Evolutionary conservation across 495 filamentous ascomycete species (phyloP).

Genomic region (Bombardia bombarda): DNA sequence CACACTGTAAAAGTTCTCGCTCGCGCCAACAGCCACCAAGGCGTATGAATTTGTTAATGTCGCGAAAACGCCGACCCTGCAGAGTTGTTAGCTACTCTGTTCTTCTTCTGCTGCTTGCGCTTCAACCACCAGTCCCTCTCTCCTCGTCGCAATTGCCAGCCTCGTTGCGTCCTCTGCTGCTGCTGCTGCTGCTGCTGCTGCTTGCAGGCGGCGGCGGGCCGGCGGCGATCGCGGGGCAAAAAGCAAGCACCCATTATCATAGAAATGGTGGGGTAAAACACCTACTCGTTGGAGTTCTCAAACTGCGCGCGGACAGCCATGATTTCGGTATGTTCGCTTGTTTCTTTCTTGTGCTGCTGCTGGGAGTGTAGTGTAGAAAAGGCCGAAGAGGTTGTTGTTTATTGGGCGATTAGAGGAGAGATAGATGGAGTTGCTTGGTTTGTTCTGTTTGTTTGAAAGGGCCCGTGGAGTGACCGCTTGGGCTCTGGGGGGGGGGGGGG

Average conservation of each 20-base stretch:
- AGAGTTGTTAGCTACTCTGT: no score
- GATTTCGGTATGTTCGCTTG: conserved; percentile 12
- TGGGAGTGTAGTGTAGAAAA: conserved; percentile 3
- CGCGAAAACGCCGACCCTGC: conserved; percentile 89
- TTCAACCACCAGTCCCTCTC: no score
- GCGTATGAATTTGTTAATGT: conserved; percentile 95
- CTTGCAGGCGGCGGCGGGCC: no score
- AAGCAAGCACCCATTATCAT: neutral
- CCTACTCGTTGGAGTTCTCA: conserved; percentile 97
- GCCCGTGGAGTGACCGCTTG: neutral
- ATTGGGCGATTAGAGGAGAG: neutral
- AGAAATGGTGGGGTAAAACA: conserved; percentile 16
- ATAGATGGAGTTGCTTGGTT: neutral
- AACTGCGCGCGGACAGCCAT: conserved; percentile 89
- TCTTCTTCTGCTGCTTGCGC: no score
- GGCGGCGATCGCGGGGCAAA: neutral
- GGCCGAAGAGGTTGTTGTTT: neutral
- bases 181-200: no score
- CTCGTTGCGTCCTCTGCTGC: no score
- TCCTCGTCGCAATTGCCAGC: no score
- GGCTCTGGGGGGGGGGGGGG: neutral
- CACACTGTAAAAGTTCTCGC: conserved; percentile 96
- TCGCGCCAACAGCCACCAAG: conserved; percentile 85
- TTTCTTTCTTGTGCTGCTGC: conserved; percentile 9
- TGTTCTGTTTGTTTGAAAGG: no score